Conservation (phyloP, 768 basidiomycete species). For the Amyloporia xantha region DNA sequence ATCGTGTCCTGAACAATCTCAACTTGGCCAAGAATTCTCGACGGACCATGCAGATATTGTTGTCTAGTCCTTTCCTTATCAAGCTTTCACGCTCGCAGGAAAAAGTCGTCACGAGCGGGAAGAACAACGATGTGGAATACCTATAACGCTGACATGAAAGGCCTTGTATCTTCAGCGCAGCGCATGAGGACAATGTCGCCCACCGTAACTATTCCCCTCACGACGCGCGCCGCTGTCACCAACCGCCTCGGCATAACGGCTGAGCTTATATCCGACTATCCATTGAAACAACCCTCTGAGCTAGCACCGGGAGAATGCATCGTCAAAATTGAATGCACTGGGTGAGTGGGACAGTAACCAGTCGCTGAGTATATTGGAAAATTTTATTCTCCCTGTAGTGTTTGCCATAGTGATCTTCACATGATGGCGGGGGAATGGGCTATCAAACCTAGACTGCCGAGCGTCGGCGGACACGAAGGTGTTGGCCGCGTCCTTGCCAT, state of each 20-base stretch:
- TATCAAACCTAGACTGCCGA: slow-evolving; percentile 27
- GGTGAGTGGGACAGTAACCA: slow-evolving; percentile 42
- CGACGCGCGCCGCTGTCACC: slow-evolving; percentile 19
- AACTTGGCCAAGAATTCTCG: too few relatives aligned
- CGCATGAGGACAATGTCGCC: slow-evolving; percentile 28
- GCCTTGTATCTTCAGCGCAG: too few relatives aligned
- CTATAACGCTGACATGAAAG: too few relatives aligned
- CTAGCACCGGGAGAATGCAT: slow-evolving; percentile 63
- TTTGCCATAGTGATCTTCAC: slow-evolving; percentile 7
- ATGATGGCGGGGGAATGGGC: slow-evolving; percentile 3
- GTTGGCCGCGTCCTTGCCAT: slow-evolving; percentile 75
- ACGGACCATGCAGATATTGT: too few relatives aligned
- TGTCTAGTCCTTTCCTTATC: too few relatives aligned
- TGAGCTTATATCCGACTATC: slow-evolving; percentile 30
- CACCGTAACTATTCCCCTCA: slow-evolving; percentile 25
- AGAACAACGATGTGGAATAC: too few relatives aligned
- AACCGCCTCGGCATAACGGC: not conserved
- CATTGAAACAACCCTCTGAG: slow-evolving; percentile 42
- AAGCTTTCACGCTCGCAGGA: too few relatives aligned
- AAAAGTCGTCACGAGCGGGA: too few relatives aligned
- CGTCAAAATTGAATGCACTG: slow-evolving; percentile 62
- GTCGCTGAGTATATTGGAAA: not conserved
- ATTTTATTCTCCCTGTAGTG: slow-evolving; percentile 27
- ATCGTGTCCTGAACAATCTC: too few relatives aligned
- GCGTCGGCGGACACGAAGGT: slow-evolving; percentile 71